Conservation (phyloP, 73 alveolate species). For the Durusdinium trenchii region DNA sequence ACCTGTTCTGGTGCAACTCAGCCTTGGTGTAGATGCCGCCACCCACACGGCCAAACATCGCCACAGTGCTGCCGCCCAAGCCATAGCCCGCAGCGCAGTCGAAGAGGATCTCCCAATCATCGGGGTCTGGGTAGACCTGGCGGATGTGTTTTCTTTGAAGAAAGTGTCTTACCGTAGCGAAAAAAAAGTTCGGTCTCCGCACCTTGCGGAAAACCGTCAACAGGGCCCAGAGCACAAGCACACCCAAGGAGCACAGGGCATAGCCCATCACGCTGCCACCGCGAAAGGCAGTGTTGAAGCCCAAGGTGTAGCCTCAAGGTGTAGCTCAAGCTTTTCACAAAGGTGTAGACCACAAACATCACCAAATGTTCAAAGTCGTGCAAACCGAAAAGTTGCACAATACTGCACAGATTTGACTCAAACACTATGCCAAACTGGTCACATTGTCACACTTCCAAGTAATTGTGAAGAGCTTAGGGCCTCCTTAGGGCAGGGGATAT, state of each 20-base stretch:
- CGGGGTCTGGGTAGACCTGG: slow-evolving; percentile 51
- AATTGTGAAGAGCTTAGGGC: too few species aligned
- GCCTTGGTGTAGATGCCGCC: slow-evolving; percentile 99
- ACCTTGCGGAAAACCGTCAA: slow-evolving; percentile 65
- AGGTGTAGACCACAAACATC: neutral
- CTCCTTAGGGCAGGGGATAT: too few species aligned
- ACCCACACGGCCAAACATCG: slow-evolving; percentile 99
- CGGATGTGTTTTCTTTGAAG: neutral
- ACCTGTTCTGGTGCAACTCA: too few species aligned
- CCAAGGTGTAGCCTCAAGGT: slow-evolving; percentile 83
- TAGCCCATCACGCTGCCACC: slow-evolving; percentile 93
- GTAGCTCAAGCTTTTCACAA: too few species aligned
- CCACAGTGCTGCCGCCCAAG: slow-evolving; percentile 99
- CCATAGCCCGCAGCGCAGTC: slow-evolving; percentile 99
- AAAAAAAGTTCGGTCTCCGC: too few species aligned
- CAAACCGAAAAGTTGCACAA: too few species aligned
- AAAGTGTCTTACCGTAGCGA: neutral
- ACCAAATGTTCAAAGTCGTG: too few species aligned
- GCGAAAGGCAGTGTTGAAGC: slow-evolving; percentile 71
- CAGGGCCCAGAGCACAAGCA: slow-evolving; percentile 57
- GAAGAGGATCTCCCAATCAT: slow-evolving; percentile 96
- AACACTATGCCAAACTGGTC: too few species aligned
- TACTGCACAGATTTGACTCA: too few species aligned
- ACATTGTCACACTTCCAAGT: too few species aligned
- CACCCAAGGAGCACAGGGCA: slow-evolving; percentile 92